A percentile compares a stretch with the other conserved stretches of the same genome.
Conservation (phyloP, 2,329 filamentous ascomycete species). For the Penicillium sp. region DNA sequence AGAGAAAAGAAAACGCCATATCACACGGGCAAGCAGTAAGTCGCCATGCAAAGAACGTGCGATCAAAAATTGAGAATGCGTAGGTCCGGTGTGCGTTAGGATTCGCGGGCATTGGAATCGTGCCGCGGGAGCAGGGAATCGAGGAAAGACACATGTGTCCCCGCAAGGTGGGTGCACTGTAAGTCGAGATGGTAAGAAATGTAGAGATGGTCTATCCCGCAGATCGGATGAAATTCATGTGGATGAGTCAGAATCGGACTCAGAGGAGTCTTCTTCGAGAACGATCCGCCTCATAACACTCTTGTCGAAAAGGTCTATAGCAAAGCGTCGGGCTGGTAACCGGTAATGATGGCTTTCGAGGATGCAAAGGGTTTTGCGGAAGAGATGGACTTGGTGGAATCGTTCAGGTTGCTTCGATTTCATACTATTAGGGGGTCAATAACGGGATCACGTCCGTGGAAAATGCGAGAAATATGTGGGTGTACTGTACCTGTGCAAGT, state of each 20-base stretch:
- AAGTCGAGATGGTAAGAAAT: neutral
- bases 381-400: slow-evolving; percentile 76
- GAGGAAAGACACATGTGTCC: neutral
- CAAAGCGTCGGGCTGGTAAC: slow-evolving; percentile 81
- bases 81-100: slow-evolving; percentile 8
- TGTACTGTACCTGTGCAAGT: slow-evolving; percentile 64
- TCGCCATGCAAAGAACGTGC: slow-evolving; percentile 1
- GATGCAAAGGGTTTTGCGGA: slow-evolving; percentile 81
- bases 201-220: neutral
- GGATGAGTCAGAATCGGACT: slow-evolving; percentile 39
- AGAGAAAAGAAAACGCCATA: slow-evolving; percentile 3
- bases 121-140: neutral
- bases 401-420: slow-evolving; percentile 73
- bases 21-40: neutral
- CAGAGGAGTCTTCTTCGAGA: slow-evolving; percentile 66
- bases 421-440: slow-evolving; percentile 58
- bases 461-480: neutral
- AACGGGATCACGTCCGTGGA: neutral
- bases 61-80: slow-evolving; percentile 18
- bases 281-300: slow-evolving; percentile 82
- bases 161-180: neutral
- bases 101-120: neutral
- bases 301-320: slow-evolving; percentile 93
- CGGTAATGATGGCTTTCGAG: slow-evolving; percentile 89
- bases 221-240: slow-evolving; percentile 13